Base-by-base conservation (phyloP, 495 filamentous ascomycete genomes). In the Bathelium albidoporum region DNA sequence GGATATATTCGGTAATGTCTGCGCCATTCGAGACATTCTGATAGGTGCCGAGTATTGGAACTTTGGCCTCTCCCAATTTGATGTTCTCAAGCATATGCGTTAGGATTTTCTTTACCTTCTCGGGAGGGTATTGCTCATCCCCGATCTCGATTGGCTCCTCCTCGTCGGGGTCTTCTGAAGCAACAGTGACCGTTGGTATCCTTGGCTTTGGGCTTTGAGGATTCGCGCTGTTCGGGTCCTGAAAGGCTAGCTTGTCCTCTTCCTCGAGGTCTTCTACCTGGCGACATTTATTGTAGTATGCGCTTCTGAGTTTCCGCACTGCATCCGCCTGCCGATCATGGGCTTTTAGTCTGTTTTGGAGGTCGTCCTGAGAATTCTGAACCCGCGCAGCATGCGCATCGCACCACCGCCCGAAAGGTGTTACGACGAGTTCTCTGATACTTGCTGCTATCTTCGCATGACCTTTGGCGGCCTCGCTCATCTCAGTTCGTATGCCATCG, bases 261-360 rank as follows among this genome's bases (percentile, higher is more conserved):
- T 99, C 94, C 69, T 97, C 95, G 61, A 97, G 75, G 71, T 99
- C 94, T 74, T 99, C 94, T 7, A 97, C 86, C 49, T 95, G 82
- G 53, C 94, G 88, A 70, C 94, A 99, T 76, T 97, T 97, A 79
- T 96, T 97, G 83, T 96, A 99, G 75, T 99, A 99, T 66, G 87
- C 84, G 70, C 91, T 97, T 49, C 95, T 85, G 64, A 96, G 81
- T 77, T 97, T 96, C 79, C 89, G 89, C 34, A 95, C 90, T 28
- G 82, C 71, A 60, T 97, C 95, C 45, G 87, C 87, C 73, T 97
- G 95, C 68, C 89, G 91, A 71, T 96, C 90, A 70, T 96, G 90
- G 52, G 87, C 82, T 77, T 95, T 96, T 75, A 97, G 92, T 39
- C 90, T 85, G 16, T 79, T 68, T 72, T 96, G 91, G 20, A 99